A percentile compares a stretch with the other conserved stretches of the same genome.
These are phyloP conservation scores for Nemania bipapillata DNA, from an alignment of 2,329 filamentous ascomycete genomes.

Conservation along the genomic window DNA sequence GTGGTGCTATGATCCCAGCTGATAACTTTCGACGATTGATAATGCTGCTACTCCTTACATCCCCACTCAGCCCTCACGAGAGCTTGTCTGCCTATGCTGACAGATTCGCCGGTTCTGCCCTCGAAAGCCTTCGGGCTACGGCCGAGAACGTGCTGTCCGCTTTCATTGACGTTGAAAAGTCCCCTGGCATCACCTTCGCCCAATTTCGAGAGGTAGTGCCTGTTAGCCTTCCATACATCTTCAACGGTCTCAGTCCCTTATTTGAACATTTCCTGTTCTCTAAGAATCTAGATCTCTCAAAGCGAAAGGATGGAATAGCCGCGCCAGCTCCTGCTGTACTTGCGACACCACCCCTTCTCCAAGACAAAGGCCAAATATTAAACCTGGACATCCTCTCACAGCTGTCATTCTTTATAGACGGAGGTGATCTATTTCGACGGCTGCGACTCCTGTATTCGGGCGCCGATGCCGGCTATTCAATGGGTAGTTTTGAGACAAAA, in stretches of 20 bases:
- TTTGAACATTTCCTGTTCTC: slow-evolving; percentile 82
- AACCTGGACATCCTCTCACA: slow-evolving; percentile 73
- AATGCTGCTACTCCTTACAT: slow-evolving; percentile 74
- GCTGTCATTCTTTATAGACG: slow-evolving; percentile 77
- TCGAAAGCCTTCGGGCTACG: slow-evolving; percentile 68
- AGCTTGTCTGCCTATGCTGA: slow-evolving; percentile 69
- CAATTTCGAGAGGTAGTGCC: slow-evolving; percentile 71
- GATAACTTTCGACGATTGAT: slow-evolving; percentile 78
- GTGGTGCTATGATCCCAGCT: slow-evolving; percentile 75
- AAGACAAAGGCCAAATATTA: slow-evolving; percentile 69
- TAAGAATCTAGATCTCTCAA: slow-evolving; percentile 74
- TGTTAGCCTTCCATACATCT: slow-evolving; percentile 71
- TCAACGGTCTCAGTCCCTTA: slow-evolving; percentile 72
- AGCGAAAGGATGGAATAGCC: slow-evolving; percentile 55
- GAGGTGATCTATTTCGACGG: slow-evolving; percentile 71
- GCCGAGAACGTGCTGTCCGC: slow-evolving; percentile 73
- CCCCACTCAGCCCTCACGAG: slow-evolving; percentile 73
- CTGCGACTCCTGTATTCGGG: slow-evolving; percentile 76
- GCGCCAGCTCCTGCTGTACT: slow-evolving; percentile 30
- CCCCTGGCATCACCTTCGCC: slow-evolving; percentile 70
- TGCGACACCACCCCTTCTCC: slow-evolving; percentile 58
- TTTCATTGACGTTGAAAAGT: slow-evolving; percentile 72
- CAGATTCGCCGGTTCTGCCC: slow-evolving; percentile 65
- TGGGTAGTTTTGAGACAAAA: slow-evolving; percentile 79
- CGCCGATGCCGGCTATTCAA: slow-evolving; percentile 76